Evolutionary conservation across 306 rosid species (phyloP), one percentile per base, ranked within the genome.

Genomic region (Inga leiocalycina): DNA sequence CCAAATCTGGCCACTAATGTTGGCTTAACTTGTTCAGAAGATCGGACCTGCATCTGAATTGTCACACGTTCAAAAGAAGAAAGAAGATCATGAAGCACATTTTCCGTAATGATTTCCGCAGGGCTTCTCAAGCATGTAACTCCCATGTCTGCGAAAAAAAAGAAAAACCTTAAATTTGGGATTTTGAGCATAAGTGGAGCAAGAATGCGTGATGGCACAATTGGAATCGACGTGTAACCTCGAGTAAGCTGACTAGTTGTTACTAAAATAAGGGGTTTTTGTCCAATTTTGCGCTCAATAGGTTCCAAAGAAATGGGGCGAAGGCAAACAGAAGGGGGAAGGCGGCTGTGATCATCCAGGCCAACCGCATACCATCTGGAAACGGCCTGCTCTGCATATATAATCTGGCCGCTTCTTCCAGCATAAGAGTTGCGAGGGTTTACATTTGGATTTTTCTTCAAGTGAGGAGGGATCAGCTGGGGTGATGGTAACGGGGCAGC

Each of bases 1-100:
- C 93, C 93, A 74, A 88, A 44, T 85, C 87, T 83, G 41, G 89
- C 91, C 62, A 78, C 71, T 84, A 87, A 71, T 6, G 30, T 65
- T 11, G 83, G 87, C 74, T 79, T 83, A 41, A 74, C 69, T 76
- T 35, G 61, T 16, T 82, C 72, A 2, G 35, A 70, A 22, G 64
- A 32, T 22, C 13, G 67, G 43, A 49, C 43, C 71, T 77, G 78
- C 74, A 85, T 76, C 48, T 71, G 83, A 39, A 46, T 81, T 83
- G 56, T 85, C 78, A 81, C 74, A 0, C 46, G 24, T 72, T 83
- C 75, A 73, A 83, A 80, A 6, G 88, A 75, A 4, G 78, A 78
- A 51, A 89, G 78, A 0, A 89, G 68, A 27, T 83, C 74, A 30
- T 78, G 83, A 65, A 85, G 75, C 75, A 84, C 79, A 15, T 89